Evolutionary conservation across 768 basidiomycete genomes (phyloP).

Genomic region (Lentinula boryana): DNA sequence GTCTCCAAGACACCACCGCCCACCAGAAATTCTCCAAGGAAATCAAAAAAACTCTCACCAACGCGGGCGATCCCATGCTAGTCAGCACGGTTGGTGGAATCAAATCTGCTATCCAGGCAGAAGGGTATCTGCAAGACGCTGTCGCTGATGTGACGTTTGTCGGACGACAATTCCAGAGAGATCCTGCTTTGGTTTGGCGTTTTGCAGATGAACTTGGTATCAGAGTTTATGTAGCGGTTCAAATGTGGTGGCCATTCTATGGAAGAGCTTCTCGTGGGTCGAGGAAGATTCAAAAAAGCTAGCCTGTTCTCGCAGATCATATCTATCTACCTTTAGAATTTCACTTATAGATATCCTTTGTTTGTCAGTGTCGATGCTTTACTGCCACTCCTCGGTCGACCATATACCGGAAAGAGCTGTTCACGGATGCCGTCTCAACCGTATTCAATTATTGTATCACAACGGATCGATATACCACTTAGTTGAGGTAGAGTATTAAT

Average conservation of each 20-base stretch:
- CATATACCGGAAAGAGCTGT: no score
- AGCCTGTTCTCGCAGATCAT: no score
- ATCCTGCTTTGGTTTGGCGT: constrained; percentile 45
- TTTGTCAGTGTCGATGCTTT: no score
- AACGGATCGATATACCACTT: no score
- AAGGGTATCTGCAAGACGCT: constrained; percentile 49
- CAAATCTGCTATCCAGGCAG: constrained; percentile 45
- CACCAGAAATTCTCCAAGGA: constrained; percentile 54
- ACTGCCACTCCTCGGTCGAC: no score
- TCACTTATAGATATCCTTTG: no score
- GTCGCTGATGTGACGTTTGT: constrained; percentile 55
- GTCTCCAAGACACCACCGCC: constrained; percentile 27
- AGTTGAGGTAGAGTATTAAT: no score
- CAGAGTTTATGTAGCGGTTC: constrained; percentile 37
- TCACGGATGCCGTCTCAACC: no score
- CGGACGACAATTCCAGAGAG: constrained; percentile 52
- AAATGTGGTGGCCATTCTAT: constrained; percentile 52
- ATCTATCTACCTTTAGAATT: no score
- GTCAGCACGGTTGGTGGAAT: constrained; percentile 43
- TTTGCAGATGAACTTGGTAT: constrained; percentile 58
- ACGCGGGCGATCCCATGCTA: not conserved
- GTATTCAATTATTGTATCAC: no score
- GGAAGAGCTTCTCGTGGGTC: constrained; percentile 22
- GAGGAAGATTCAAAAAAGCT: not conserved
- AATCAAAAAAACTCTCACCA: constrained; percentile 26